Conservation (phyloP, 2,329 filamentous ascomycete species). For the Hypomyces perniciosus region DNA sequence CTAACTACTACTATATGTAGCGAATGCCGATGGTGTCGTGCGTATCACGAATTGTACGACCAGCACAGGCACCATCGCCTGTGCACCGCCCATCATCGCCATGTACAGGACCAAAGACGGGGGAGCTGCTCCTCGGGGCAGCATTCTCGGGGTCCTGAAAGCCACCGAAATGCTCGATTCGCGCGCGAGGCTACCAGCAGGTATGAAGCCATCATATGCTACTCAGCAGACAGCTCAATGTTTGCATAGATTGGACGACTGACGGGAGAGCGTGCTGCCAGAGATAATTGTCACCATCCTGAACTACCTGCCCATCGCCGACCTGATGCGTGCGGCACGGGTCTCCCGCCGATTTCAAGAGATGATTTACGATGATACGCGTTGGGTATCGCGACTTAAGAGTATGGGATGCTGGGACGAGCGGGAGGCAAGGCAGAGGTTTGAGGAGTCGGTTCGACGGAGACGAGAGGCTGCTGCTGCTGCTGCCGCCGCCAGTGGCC, state of each 20-base stretch:
- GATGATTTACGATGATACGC: constrained; percentile 97
- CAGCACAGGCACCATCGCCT: constrained; percentile 9
- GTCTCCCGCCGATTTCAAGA: constrained; percentile 83
- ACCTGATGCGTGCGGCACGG: constrained; percentile 79
- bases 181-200: constrained; percentile 75
- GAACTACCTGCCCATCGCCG: constrained; percentile 78
- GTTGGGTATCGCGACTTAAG: constrained; percentile 84
- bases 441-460: constrained; percentile 63
- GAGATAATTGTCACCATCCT: constrained; percentile 86
- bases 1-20: background rate
- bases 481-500: constrained; percentile 16
- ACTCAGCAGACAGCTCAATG: background rate
- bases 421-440: constrained; percentile 69
- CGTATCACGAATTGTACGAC: constrained; percentile 1
- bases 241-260: background rate
- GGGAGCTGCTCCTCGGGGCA: constrained; percentile 31
- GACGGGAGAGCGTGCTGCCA: constrained; percentile 24
- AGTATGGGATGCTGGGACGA: constrained; percentile 93
- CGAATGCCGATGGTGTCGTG: constrained; percentile 5
- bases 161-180: constrained; percentile 73
- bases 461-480: constrained; percentile 49
- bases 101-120: constrained; percentile 42
- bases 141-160: constrained; percentile 70
- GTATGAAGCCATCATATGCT: constrained; percentile 38
- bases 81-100: constrained; percentile 10